Percentiles rank a stretch among this genome's conserved stretches.
Evolutionary conservation across 2,329 filamentous ascomycete species (phyloP).

Genomic region (Fonsecaea nubica): DNA sequence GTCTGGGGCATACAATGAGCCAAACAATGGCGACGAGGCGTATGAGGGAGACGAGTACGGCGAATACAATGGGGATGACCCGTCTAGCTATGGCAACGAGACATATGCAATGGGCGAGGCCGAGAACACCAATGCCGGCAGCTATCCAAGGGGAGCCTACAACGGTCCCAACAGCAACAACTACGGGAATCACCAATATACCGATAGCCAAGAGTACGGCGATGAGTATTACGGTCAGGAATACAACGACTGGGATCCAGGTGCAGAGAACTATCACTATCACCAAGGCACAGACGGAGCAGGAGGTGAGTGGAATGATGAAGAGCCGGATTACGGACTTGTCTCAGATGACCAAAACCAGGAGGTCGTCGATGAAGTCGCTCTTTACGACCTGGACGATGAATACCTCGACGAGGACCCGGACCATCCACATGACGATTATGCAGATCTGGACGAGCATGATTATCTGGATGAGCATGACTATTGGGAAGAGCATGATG

Average conservation of each 20-base stretch:
- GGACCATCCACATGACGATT: background rate
- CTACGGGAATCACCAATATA: background rate
- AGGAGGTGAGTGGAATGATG: constrained; percentile 16
- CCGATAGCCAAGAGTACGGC: background rate
- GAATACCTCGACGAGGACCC: background rate
- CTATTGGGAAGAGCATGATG: too few species aligned
- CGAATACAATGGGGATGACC: background rate
- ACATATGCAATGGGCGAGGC: background rate
- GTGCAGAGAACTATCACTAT: background rate
- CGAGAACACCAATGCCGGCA: background rate
- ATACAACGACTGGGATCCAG: constrained; percentile 5
- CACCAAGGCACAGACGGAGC: background rate
- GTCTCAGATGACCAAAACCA: constrained; percentile 16
- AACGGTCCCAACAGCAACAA: background rate
- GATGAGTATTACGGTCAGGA: background rate
- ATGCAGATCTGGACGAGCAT: background rate
- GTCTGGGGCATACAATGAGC: constrained; percentile 18
- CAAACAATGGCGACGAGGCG: background rate
- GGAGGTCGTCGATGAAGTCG: constrained; percentile 12
- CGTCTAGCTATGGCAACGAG: background rate
- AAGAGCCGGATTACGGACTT: constrained; percentile 6
- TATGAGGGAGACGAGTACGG: background rate
- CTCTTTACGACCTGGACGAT: background rate
- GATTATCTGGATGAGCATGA: background rate
- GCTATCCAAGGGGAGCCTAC: background rate